Evolutionary conservation across 2,329 filamentous ascomycete genomes (phyloP), one percentile per base, ranked within the genome.

Genomic region (Aaosphaeria pasadenensis): DNA sequence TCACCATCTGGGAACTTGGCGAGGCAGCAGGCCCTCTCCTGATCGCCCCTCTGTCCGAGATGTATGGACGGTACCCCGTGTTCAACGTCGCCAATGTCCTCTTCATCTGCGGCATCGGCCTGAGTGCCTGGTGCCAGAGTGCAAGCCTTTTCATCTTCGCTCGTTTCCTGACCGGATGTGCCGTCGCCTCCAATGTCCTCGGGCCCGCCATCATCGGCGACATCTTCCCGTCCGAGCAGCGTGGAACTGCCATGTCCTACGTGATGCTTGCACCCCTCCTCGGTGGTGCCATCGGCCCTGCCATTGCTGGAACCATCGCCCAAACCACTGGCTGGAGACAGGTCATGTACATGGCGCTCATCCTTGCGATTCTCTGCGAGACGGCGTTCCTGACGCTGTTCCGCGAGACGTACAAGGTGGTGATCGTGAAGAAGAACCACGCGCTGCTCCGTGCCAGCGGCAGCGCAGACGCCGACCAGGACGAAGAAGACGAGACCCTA

Each of bases 191-290:
- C 4, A 74, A 84, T 53, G 82, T 85, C 6, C 71, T 87, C 13
- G 82, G 79, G 52, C 83, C 83, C 1, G 80, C 82, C 28, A 81
- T 86, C 45, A 76, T 86, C 13, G 83, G 83, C 28, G 84, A 86
- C 60, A 78, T 86, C 53, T 85, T 85, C 58, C 64, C 70, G 2
- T 70, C 76, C 1, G 82, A 85, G 47, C 70, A 80, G 60, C 72
- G 82, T 11, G 83, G 83, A 28, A 74, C 75, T 0, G 77, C 82
- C 6, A 81, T 86, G 76, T 81, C 77, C 56, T 49, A 81, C 40
- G 70, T 84, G 42, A 78, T 77, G 62, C 66, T 85, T 2, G 79
- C 82, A 2, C 81, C 82, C 0, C 67, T 85, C 3, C 62, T 83
- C 11, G 81, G 81, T 17, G 80, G 80, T 4, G 80, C 80, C 3